Conservation (phyloP, 106 monocot species). For the Acorus gramineus region DNA sequence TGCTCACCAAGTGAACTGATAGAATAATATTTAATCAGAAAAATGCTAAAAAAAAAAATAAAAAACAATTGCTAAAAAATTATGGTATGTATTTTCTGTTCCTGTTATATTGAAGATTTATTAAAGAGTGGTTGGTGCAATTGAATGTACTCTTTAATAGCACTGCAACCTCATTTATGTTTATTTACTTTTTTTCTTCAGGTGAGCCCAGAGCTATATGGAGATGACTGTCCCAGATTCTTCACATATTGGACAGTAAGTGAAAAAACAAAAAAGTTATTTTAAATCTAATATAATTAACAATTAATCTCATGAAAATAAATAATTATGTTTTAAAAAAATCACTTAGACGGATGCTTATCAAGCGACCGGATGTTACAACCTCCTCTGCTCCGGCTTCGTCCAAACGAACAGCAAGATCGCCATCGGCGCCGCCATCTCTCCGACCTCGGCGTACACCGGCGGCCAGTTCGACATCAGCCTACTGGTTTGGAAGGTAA, state of each 20-base stretch:
- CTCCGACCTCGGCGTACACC: slow-evolving; percentile 42
- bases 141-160: too few species aligned
- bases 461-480: slow-evolving; percentile 77
- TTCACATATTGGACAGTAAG: slow-evolving; percentile 32
- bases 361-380: slow-evolving; percentile 81
- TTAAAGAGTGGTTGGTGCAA: too few species aligned
- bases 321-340: neutral
- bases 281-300: neutral
- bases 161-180: neutral
- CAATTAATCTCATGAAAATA: neutral
- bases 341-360: slow-evolving; percentile 65
- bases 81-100: too few species aligned
- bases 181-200: slow-evolving; percentile 1
- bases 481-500: slow-evolving; percentile 77
- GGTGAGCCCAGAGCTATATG: slow-evolving; percentile 26
- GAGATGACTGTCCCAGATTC: slow-evolving; percentile 19
- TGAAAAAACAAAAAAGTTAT: neutral
- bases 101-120: too few species aligned
- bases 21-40: too few species aligned
- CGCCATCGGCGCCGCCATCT: slow-evolving; percentile 78
- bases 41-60: too few species aligned
- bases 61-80: too few species aligned
- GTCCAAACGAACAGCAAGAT: slow-evolving; percentile 67
- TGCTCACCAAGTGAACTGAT: too few species aligned
- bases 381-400: slow-evolving; percentile 80